Evolutionary conservation across 139 green algal species (phyloP), one percentile per base, ranked within the genome.

Genomic region (Picochlorum costavermella): DNA sequence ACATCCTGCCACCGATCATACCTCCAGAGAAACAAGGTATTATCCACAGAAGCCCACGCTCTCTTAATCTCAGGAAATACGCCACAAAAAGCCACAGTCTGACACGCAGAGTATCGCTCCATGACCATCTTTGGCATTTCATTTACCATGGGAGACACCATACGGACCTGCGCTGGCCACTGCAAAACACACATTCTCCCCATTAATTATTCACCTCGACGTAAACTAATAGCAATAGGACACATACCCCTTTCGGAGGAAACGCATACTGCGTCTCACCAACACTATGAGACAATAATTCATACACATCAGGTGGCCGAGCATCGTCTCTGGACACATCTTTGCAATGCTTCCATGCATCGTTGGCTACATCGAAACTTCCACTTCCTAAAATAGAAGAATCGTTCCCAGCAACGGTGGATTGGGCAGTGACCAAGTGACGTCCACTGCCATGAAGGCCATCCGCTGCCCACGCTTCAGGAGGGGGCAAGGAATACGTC

Each of bases 11-110:
- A 89, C 13, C 70, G 71, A 68, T 95, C 87, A 49, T 90, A 88
- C 20, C 86, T 81, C 91, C 91, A 97, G 5, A 97, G 69, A 71
- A 92, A 97, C 2, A 97, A 74, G 1, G 78, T 81, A 76, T 92
- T 92, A 75, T 97, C 88, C 0, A 97, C 83, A 12, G 83, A 89
- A 1, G 89, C 90, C 91, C 91, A 97, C 8, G 89, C 91, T 6
- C 82, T 77, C 5, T 78, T 53, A 62, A 96, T 88, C 5, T 81
- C 55, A 0, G 91, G 84, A 56, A 97, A 95, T 17, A 94, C 71
- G 28, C 92, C 92, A 63, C 85, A 95, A 72, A 95, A 92, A 69
- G 86, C 92, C 59, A 92, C 90, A 6, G 79, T 82, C 69, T 89
- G 80, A 71, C 84, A 88, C 14, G 77, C 66, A 4, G 73, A 70